These are phyloP conservation scores for Claviceps digitariae DNA, from an alignment of 2,329 filamentous ascomycete genomes.

Conservation along the genomic window DNA sequence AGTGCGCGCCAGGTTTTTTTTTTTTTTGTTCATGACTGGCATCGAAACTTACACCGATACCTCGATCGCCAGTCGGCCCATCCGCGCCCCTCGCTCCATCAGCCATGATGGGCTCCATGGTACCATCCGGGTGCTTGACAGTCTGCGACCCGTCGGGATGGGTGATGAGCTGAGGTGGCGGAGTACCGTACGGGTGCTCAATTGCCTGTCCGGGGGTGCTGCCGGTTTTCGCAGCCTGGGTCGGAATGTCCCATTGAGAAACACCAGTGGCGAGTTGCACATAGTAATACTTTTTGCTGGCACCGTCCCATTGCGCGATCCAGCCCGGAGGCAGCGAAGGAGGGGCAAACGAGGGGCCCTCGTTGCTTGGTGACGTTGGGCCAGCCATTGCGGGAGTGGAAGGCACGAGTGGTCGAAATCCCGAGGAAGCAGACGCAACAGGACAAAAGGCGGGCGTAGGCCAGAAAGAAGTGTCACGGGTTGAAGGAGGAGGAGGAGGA, in stretches of 20 bases:
- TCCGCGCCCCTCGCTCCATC: slow-evolving; percentile 36
- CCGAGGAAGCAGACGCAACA: too few relatives aligned
- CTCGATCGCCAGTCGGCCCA: slow-evolving; percentile 43
- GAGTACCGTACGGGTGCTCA: slow-evolving; percentile 51
- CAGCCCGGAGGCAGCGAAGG: slow-evolving; percentile 50
- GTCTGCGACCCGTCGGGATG: slow-evolving; percentile 51
- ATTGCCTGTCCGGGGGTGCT: slow-evolving; percentile 40
- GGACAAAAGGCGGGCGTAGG: background rate
- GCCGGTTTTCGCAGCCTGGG: slow-evolving; percentile 46
- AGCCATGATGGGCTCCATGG: slow-evolving; percentile 44
- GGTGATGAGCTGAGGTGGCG: slow-evolving; percentile 43
- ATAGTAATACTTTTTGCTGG: slow-evolving; percentile 54
- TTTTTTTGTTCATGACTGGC: background rate
- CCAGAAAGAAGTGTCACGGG: background rate
- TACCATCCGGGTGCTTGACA: slow-evolving; percentile 45
- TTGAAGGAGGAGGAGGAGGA: background rate
- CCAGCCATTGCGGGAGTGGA: slow-evolving; percentile 33
- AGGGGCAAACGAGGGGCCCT: slow-evolving; percentile 46
- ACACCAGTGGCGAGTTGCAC: slow-evolving; percentile 59
- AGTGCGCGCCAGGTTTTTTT: background rate
- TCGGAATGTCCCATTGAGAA: slow-evolving; percentile 63
- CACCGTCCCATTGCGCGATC: slow-evolving; percentile 57
- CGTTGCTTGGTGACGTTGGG: slow-evolving; percentile 42
- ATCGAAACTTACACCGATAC: slow-evolving; percentile 43
- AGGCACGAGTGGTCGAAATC: background rate